Evolutionary conservation across 768 basidiomycete species (phyloP).

Genomic region (Phylloporus sp.): DNA sequence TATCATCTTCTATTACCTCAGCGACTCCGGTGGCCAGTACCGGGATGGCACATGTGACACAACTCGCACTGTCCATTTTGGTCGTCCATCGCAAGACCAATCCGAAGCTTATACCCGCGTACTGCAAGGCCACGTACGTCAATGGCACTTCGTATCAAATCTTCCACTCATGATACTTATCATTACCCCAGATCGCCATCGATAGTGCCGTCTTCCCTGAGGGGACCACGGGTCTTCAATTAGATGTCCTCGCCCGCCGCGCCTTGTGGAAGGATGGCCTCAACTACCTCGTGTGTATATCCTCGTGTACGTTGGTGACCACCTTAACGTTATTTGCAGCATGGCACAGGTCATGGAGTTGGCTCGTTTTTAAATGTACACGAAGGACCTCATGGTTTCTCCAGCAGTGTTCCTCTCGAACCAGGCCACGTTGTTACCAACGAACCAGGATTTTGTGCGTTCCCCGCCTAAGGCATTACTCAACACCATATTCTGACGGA

Average conservation of each 20-base stretch:
- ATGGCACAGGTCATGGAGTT: constrained; percentile 90
- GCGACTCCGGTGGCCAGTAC: constrained; percentile 91
- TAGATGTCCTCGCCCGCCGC: constrained; percentile 87
- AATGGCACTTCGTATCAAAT: constrained; percentile 16
- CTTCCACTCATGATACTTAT: constrained; percentile 16
- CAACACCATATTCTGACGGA: constrained; percentile 13
- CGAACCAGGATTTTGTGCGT: constrained; percentile 89
- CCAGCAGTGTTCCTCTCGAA: constrained; percentile 60
- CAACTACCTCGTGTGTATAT: constrained; percentile 63
- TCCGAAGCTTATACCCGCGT: constrained; percentile 93
- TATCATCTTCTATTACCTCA: constrained; percentile 30
- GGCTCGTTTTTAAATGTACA: constrained; percentile 85
- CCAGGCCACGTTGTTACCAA: constrained; percentile 93
- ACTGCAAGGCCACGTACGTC: constrained; percentile 89
- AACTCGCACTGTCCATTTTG: constrained; percentile 81
- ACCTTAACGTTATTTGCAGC: constrained; percentile 41
- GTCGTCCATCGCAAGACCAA: constrained; percentile 80
- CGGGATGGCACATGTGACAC: constrained; percentile 88
- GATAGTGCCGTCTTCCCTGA: constrained; percentile 88
- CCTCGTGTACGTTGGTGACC: constrained; percentile 4
- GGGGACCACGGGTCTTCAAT: constrained; percentile 76
- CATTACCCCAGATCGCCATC: constrained; percentile 70
- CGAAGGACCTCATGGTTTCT: constrained; percentile 81
- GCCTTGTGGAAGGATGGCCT: constrained; percentile 84
- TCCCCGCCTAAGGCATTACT: constrained; percentile 6